Conservation (phyloP, 768 basidiomycete genomes). For the Cubamyces lactineus region DNA sequence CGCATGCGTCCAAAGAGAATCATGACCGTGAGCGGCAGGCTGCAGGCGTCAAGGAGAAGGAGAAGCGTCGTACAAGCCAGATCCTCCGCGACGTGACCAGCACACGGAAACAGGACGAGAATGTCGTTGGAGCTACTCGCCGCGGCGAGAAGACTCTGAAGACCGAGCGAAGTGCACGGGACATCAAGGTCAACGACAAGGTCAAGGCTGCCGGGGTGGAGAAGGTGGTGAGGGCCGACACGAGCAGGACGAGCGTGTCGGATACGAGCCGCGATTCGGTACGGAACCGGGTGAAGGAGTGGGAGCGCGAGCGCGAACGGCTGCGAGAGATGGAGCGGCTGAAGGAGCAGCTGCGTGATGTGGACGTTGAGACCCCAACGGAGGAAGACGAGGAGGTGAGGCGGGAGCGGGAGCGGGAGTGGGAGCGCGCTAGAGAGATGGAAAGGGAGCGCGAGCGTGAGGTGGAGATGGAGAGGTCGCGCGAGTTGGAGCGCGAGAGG, state of each 20-base stretch:
- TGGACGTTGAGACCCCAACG: constrained; percentile 43
- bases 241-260: constrained; percentile 13
- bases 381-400: constrained; percentile 41
- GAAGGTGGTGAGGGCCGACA: constrained; percentile 12
- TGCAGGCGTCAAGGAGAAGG: constrained; percentile 23
- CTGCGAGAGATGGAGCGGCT: constrained; percentile 69
- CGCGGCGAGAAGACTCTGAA: constrained; percentile 7
- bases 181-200: constrained; percentile 1
- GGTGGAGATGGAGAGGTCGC: constrained; percentile 4
- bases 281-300: constrained; percentile 69
- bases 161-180: constrained; percentile 10
- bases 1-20: constrained; percentile 24
- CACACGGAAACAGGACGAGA: constrained; percentile 19
- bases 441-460: constrained; percentile 23
- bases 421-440: constrained; percentile 33
- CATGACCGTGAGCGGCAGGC: constrained; percentile 35
- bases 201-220: neutral
- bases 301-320: constrained; percentile 73
- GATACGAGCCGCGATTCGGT: constrained; percentile 34
- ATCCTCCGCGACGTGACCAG: constrained; percentile 26
- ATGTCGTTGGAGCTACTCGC: neutral
- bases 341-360: constrained; percentile 58
- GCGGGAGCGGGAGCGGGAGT: constrained; percentile 27
- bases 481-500: constrained; percentile 16
- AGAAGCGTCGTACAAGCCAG: constrained; percentile 23